Base-by-base conservation (phyloP, 2,329 filamentous ascomycete genomes). In the Gyromitra esculenta region DNA sequence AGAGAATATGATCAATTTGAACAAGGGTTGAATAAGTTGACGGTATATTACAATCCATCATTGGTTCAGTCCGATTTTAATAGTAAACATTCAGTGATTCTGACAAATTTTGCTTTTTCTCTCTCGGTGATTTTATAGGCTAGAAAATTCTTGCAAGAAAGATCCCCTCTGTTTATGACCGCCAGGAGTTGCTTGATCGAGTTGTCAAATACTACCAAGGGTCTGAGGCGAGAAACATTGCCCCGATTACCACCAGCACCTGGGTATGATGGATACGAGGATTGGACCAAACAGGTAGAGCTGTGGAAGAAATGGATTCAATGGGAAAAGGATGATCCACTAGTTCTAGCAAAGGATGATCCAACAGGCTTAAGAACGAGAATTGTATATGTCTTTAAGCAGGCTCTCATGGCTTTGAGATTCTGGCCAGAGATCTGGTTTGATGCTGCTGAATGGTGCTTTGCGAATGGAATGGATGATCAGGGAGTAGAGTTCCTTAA, bases 1-100 rank as follows among this genome's bases (percentile, higher is more conserved):
- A 97, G 96, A 83, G 95, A 99, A 82, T 99, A 99, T 82, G 94
- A 98, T 83, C 91, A 92, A 80, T 99, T 99, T 82, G 96, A 99
- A 84, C 94, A 96, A 89, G 89, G 91, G 5, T 84, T 97, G 75
- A 97, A 97, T 86, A 98, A 97, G 84, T 89, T 93, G 79, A 96
- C 94, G 54, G 92, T 94, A 87, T 82, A 25, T 88, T 85, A 39
- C 15, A 45, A 13, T 41, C 69, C 35, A 60, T 63, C 45, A 50
- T 31, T 54, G 56, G 48, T 54, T 15, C 56, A 59, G 21, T 64
- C 56, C 25, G 31, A 63, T 68, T 11, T 56, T 18, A n/a, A 56
- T 57, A 41, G 31, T 52, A 48, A 71, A 59, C 4, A 31, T 50
- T 9, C 9, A 18, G 62, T 41, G 67, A 76, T 50, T 71, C 63